A percentile compares a stretch with the other conserved stretches of the same genome.
These are phyloP conservation scores for Microcyclospora tardicrescens DNA, from an alignment of 2,329 filamentous ascomycete genomes.

Conservation along the genomic window DNA sequence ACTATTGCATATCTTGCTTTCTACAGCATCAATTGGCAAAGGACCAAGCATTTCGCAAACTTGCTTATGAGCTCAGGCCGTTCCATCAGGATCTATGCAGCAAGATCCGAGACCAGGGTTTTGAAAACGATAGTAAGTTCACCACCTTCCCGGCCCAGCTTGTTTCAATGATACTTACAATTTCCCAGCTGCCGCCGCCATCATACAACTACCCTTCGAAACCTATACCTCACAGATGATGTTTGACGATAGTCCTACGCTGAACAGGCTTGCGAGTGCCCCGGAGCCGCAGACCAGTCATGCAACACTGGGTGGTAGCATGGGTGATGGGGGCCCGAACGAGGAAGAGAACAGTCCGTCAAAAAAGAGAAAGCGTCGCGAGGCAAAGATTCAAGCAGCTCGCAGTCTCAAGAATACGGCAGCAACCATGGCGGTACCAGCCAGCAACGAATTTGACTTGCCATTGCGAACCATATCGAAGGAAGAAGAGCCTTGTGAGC, in stretches of 20 bases:
- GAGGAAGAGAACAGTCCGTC: background rate
- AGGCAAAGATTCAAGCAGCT: background rate
- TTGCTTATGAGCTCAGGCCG: slow-evolving; percentile 24
- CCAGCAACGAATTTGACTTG: too few relatives aligned
- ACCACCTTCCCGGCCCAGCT: background rate
- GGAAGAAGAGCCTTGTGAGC: too few relatives aligned
- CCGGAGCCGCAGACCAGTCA: background rate
- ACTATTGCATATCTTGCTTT: slow-evolving; percentile 32
- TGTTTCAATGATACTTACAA: slow-evolving; percentile 2
- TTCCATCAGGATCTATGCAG: slow-evolving; percentile 31
- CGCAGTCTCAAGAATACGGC: background rate
- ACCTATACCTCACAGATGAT: slow-evolving; percentile 7
- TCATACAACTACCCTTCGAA: slow-evolving; percentile 20
- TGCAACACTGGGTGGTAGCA: background rate
- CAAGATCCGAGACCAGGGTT: slow-evolving; percentile 25
- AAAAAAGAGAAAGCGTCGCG: background rate
- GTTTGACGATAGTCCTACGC: slow-evolving; percentile 1
- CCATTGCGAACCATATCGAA: too few relatives aligned
- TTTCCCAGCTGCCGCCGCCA: slow-evolving; percentile 14
- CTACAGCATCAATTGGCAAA: slow-evolving; percentile 24
- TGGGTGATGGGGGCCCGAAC: background rate
- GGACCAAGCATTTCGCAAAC: slow-evolving; percentile 24
- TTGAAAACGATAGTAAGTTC: slow-evolving; percentile 29
- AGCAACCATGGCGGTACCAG: too few relatives aligned
- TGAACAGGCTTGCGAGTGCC: background rate